Evolutionary conservation across 1,284 basidiomycete genomes (phyloP).

Genomic region (Cryptococcus jaspeensis): DNA sequence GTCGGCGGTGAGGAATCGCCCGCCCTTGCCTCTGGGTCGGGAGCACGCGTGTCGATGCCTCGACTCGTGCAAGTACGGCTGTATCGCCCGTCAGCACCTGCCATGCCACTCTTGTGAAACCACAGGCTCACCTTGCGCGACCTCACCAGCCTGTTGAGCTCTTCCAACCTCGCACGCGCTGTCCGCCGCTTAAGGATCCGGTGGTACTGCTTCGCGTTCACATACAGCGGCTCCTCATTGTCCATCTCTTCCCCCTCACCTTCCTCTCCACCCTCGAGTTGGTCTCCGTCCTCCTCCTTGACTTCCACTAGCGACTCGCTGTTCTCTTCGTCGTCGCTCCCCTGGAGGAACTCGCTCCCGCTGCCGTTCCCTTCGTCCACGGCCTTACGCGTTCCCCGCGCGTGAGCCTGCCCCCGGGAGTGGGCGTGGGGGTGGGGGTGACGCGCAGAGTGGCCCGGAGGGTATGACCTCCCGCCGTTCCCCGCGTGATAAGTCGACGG

Average conservation of each 20-base stretch:
- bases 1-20: slow-evolving; percentile 91
- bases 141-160: slow-evolving; percentile 83
- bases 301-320: slow-evolving; percentile 26
- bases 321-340: slow-evolving; percentile 14
- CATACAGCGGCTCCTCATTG: slow-evolving; percentile 93
- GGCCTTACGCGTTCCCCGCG: too few relatives aligned
- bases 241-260: slow-evolving; percentile 46
- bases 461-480: background rate
- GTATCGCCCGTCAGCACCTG: slow-evolving; percentile 2
- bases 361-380: slow-evolving; percentile 1
- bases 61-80: slow-evolving; percentile 97
- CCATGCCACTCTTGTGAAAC: background rate
- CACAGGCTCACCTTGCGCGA: slow-evolving; percentile 72
- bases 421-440: background rate
- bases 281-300: slow-evolving; percentile 20
- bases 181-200: slow-evolving; percentile 89
- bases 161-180: slow-evolving; percentile 82
- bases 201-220: slow-evolving; percentile 96
- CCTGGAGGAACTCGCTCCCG: background rate
- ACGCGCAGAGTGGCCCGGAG: background rate
- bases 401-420: background rate
- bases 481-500: slow-evolving; percentile 26
- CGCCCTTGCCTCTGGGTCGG: slow-evolving; percentile 91
- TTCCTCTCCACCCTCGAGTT: slow-evolving; percentile 15
- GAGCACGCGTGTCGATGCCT: slow-evolving; percentile 98